Base-by-base conservation (phyloP, 108 stramenopile species). In the Aureococcus anophagefferens region DNA sequence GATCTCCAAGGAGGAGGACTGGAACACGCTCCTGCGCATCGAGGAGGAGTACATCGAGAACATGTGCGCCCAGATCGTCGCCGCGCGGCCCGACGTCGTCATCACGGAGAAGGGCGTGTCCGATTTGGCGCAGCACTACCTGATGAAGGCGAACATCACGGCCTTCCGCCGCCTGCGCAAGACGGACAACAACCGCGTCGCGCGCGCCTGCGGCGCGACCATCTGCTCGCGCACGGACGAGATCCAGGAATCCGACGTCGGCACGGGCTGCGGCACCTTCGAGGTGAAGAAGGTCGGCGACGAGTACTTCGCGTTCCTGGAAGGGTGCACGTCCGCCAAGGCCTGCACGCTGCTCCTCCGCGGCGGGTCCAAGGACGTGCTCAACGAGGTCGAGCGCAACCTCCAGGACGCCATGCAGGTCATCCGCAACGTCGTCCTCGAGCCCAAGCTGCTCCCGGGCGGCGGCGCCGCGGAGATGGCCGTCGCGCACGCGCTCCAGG, bases 21-120 rank as follows among this genome's bases (percentile, higher is more conserved):
- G 94, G 94, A 97, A 96, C 80, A 85, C 90, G 31, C 82, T 99
- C 77, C 89, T 99, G 63, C 84, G 93, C 76, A 84, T 96, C 88
- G 99, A 99, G 81, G 99, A 99, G 86, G 99, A 99, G 76, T 98
- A 97, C 85, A 94, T 99, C 59, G 95, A 97, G 79, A 91, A 96
- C 76, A 94, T 97, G 85, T 98, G 97, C 82, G 90, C 92, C 65
- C 92, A 99, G 73, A 98, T 99, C 76, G 94, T 99, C 78, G 95
- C 93, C 28, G 81, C 86, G 83, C 90, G 93, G 76, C 99, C 99
- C 0, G 97, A 99, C 81, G 90, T 99, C 80, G 97, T 99, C 78
- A 90, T 96, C 75, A 97, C 97, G 25, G 99, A 99, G 85, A 99
- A 99, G 84, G 99, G 99, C 36, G 97, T 99, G 17, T 90, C 90